phyloP scores from a whole-genome alignment of 2,329 filamentous ascomycete species.

The Pyrenochaeta sp. region DNA sequence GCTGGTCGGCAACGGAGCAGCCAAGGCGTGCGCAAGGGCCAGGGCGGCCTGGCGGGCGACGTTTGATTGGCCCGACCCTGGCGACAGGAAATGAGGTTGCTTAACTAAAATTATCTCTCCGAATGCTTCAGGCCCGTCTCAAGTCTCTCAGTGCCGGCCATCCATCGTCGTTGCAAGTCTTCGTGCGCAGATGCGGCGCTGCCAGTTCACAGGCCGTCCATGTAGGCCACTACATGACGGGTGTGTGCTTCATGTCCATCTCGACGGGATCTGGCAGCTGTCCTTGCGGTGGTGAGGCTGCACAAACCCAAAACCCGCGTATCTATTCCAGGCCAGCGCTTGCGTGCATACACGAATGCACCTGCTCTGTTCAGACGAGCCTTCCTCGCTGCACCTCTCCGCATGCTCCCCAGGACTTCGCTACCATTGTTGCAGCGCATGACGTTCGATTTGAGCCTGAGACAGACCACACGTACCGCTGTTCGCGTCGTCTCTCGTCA shows the following conservation, averaged over 20 bases:
- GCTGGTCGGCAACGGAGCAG: neutral
- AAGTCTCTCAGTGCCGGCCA: slow-evolving; percentile 14
- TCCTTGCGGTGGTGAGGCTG: slow-evolving; percentile 20
- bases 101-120: slow-evolving; percentile 40
- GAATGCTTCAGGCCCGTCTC: slow-evolving; percentile 21
- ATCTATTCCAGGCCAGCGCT: slow-evolving; percentile 16
- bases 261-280: slow-evolving; percentile 13
- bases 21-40: slow-evolving; percentile 26
- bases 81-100: slow-evolving; percentile 37
- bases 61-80: slow-evolving; percentile 36
- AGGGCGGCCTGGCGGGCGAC: slow-evolving; percentile 13
- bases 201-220: slow-evolving; percentile 7
- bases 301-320: slow-evolving; percentile 14
- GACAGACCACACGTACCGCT: slow-evolving; percentile 4
- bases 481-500: slow-evolving; percentile 2
- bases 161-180: slow-evolving; percentile 13
- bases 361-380: slow-evolving; percentile 4
- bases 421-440: slow-evolving; percentile 13
- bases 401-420: neutral
- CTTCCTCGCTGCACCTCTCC: slow-evolving; percentile 4
- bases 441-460: slow-evolving; percentile 7
- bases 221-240: slow-evolving; percentile 1
- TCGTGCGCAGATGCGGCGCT: slow-evolving; percentile 4
- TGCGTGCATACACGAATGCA: slow-evolving; percentile 15
- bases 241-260: slow-evolving; percentile 7